Conservation (phyloP, 345 rosid genomes). For the Camelina neglecta region DNA sequence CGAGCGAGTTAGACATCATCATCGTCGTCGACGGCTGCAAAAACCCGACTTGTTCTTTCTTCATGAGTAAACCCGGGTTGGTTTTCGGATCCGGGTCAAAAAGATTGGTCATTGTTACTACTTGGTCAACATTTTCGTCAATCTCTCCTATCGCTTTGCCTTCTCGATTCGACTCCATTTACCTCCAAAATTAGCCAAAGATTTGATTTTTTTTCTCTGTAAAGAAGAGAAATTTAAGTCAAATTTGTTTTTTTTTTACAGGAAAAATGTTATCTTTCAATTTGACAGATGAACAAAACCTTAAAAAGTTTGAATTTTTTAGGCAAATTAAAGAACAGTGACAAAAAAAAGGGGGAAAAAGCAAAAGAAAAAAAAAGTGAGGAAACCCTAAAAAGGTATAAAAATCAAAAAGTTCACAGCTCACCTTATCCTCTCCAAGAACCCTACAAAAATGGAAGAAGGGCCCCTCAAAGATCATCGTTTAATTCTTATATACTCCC, state of each 20-base stretch:
- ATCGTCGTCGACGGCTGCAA: constrained; percentile 10
- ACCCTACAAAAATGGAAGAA: constrained; percentile 38
- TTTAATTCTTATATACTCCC: constrained; percentile 28
- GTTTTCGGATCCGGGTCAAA: constrained; percentile 44
- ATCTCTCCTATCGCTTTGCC: constrained; percentile 50
- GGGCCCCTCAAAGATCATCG: constrained; percentile 42
- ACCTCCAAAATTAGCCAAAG: background rate
- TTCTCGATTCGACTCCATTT: constrained; percentile 44
- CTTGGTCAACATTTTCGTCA: constrained; percentile 42
- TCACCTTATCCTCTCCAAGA: constrained; percentile 40
- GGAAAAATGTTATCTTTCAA: background rate
- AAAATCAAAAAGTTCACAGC: constrained; percentile 27
- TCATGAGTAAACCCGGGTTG: constrained; percentile 40
- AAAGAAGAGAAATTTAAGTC: constrained; percentile 13
- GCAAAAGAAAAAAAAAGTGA: background rate
- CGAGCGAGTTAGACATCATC: background rate
- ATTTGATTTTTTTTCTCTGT: background rate
- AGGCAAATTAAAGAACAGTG: constrained; percentile 15
- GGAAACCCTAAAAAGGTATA: constrained; percentile 46
- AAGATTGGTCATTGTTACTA: constrained; percentile 30
- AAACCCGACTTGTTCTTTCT: constrained; percentile 46
- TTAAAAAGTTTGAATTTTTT: background rate
- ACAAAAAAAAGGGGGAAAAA: background rate
- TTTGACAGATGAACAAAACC: background rate
- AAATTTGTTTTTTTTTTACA: background rate